A percentile compares a stretch with the other conserved stretches of the same genome.
phyloP scores from a whole-genome alignment of 345 rosid genomes.

The Hypericum perforatum region DNA sequence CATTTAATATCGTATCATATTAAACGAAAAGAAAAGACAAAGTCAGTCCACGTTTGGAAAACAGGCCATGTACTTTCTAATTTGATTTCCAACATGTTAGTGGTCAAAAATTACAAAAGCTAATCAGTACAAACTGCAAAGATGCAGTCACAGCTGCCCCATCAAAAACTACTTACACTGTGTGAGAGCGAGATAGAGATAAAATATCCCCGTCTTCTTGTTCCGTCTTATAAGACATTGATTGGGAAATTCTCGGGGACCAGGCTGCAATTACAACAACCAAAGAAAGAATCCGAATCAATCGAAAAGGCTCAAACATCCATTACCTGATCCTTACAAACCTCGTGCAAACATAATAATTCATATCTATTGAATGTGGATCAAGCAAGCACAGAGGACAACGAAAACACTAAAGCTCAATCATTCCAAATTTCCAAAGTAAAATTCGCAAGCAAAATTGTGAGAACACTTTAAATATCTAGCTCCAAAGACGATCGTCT shows the following conservation, averaged over 20 bases:
- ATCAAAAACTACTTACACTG: slow-evolving; percentile 48
- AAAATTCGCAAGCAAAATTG: too few relatives aligned
- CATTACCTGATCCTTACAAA: not conserved
- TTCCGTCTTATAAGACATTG: slow-evolving; percentile 70
- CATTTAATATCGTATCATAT: not conserved
- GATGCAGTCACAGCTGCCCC: not conserved
- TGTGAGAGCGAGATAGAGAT: slow-evolving; percentile 54
- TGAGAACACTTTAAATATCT: too few relatives aligned
- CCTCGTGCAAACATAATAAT: not conserved
- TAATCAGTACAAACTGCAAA: slow-evolving; percentile 1
- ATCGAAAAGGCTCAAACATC: not conserved
- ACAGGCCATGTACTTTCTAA: slow-evolving; percentile 1
- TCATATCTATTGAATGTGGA: too few relatives aligned
- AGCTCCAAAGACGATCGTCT: too few relatives aligned
- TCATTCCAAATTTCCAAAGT: too few relatives aligned
- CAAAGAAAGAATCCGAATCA: slow-evolving; percentile 4
- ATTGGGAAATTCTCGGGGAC: slow-evolving; percentile 55
- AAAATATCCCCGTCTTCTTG: slow-evolving; percentile 67
- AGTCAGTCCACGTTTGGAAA: slow-evolving; percentile 27
- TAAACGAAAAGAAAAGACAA: slow-evolving; percentile 2
- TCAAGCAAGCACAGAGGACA: too few relatives aligned
- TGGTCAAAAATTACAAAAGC: not conserved
- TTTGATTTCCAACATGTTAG: slow-evolving; percentile 3
- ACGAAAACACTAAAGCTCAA: too few relatives aligned
- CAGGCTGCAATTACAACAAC: slow-evolving; percentile 47